Evolutionary conservation across 331 rosid genomes (phyloP).

Genomic region (Quercus lobata): DNA sequence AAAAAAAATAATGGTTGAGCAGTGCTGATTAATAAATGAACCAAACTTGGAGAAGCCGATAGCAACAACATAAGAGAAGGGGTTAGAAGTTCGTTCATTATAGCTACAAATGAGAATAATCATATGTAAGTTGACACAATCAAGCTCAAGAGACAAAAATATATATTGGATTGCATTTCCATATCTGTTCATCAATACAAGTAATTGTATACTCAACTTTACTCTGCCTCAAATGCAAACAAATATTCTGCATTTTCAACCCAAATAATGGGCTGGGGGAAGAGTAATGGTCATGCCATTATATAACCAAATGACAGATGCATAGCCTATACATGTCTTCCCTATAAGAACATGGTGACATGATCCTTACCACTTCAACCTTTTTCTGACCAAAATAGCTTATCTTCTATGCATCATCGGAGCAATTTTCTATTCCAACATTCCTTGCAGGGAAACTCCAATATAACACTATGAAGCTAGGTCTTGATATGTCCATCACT

Average conservation of each 20-base stretch:
- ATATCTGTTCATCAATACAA: background rate
- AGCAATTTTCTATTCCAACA: background rate
- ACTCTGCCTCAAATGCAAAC: background rate
- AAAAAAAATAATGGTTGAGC: no score
- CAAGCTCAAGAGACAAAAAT: background rate
- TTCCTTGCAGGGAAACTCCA: background rate
- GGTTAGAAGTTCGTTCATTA: no score
- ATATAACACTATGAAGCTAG: background rate
- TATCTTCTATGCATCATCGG: background rate
- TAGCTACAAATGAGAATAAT: no score
- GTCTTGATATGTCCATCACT: conserved; percentile 34
- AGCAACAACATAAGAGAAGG: no score
- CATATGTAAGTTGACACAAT: no score
- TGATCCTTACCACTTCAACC: conserved; percentile 4
- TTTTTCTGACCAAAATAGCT: background rate
- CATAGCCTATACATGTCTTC: background rate
- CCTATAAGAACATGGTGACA: conserved; percentile 12
- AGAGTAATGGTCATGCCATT: background rate
- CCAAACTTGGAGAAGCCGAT: no score
- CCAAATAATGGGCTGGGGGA: background rate
- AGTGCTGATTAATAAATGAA: no score
- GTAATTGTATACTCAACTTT: background rate
- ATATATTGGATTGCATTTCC: background rate
- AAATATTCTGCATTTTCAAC: background rate
- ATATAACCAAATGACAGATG: no score